A percentile compares a stretch with the other conserved stretches of the same genome.
Evolutionary conservation across 148 eudicot species (phyloP).

Genomic region (Drosera capensis): DNA sequence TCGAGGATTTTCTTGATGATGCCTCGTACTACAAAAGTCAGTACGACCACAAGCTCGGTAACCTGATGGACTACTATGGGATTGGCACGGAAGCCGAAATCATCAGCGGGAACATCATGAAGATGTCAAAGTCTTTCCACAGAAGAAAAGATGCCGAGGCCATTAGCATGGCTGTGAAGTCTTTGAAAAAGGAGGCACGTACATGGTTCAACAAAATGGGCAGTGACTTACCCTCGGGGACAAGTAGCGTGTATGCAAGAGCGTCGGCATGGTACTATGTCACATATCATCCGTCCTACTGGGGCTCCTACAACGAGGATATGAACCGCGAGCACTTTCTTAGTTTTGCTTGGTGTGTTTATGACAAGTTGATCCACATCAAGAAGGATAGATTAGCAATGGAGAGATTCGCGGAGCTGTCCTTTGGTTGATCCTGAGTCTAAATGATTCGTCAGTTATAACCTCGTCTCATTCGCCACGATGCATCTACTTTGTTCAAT

Average conservation of each 20-base stretch:
- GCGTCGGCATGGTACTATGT: conserved; percentile 60
- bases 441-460: no score
- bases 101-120: conserved; percentile 27
- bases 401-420: no score
- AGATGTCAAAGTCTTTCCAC: conserved; percentile 17
- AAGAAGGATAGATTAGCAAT: conserved; percentile 35
- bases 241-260: conserved; percentile 19
- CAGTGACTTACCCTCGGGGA: conserved; percentile 3
- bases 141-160: conserved; percentile 33
- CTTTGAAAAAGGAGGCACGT: conserved; percentile 26
- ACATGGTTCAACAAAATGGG: conserved; percentile 19
- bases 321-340: conserved; percentile 28
- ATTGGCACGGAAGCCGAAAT: conserved; percentile 30
- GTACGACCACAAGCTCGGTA: conserved; percentile 23
- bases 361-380: conserved; percentile 28
- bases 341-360: conserved; percentile 55
- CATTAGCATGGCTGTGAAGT: conserved; percentile 17
- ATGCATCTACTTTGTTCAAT: no score
- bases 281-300: conserved; percentile 35
- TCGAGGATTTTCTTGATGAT: conserved; percentile 18
- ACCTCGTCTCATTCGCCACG: no score
- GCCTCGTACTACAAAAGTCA: conserved; percentile 16
- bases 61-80: conserved; percentile 30
- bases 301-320: conserved; percentile 23
- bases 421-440: no score